phyloP scores from a whole-genome alignment of 257 asterid genomes.

The Solanum bulbocastanum region DNA sequence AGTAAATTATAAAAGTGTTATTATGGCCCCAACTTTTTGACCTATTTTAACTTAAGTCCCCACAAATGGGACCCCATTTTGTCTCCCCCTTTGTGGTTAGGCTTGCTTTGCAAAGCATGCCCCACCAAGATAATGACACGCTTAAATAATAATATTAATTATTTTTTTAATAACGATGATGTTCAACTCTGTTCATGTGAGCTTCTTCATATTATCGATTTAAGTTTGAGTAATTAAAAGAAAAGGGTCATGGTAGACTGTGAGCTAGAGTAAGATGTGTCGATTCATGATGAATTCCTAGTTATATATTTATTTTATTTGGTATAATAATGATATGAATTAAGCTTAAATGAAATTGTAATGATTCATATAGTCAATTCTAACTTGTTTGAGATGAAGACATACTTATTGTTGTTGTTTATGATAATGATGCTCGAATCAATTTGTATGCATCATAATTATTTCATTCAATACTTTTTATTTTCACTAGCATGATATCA shows the following conservation, averaged over 20 bases:
- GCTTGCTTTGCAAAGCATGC: background rate
- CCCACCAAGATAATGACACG: background rate
- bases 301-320: background rate
- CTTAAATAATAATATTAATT: background rate
- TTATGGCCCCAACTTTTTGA: background rate
- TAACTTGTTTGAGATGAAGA: background rate
- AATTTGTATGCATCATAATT: background rate
- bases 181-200: background rate
- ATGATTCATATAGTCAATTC: accelerated
- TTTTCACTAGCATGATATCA: background rate
- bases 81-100: background rate
- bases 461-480: background rate
- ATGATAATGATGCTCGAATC: background rate
- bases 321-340: background rate
- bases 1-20: background rate
- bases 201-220: background rate
- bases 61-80: background rate
- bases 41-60: background rate
- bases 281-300: background rate
- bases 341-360: background rate
- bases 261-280: background rate
- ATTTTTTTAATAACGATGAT: background rate
- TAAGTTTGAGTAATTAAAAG: background rate
- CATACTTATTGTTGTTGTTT: background rate
- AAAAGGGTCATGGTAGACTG: background rate